These are phyloP conservation scores for Juglanconis oblonga DNA, from an alignment of 2,329 filamentous ascomycete species.

Conservation along the genomic window DNA sequence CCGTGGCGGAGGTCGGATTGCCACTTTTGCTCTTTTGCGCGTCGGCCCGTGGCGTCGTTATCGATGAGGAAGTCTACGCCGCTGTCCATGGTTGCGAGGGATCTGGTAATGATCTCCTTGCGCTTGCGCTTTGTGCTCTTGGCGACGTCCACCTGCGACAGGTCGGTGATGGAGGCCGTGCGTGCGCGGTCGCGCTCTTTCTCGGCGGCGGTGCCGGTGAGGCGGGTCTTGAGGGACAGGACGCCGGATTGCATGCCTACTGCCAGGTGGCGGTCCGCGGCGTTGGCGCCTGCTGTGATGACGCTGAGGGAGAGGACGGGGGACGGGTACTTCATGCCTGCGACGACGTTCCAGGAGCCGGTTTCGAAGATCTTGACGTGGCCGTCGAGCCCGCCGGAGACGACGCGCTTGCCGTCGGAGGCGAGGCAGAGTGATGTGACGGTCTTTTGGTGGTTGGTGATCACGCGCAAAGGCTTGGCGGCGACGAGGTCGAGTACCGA, in stretches of 20 bases:
- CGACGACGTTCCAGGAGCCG: conserved; percentile 92
- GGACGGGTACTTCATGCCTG: conserved; percentile 87
- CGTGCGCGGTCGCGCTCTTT: conserved; percentile 74
- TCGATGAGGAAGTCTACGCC: conserved; percentile 87
- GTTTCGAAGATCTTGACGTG: conserved; percentile 98
- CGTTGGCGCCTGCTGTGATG: conserved; percentile 62
- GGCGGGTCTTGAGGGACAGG: conserved; percentile 85
- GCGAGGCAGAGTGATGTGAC: conserved; percentile 84
- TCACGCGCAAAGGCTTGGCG: conserved; percentile 79
- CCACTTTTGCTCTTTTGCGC: conserved; percentile 67
- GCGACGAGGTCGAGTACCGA: conserved; percentile 91
- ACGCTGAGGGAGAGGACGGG: conserved; percentile 84
- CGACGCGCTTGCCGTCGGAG: conserved; percentile 73
- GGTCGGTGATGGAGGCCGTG: conserved; percentile 75
- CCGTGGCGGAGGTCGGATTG: conserved; percentile 77
- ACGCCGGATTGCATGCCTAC: conserved; percentile 94
- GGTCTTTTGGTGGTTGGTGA: conserved; percentile 96
- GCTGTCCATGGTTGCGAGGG: conserved; percentile 80
- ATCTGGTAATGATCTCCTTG: conserved; percentile 40
- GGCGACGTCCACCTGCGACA: conserved; percentile 73
- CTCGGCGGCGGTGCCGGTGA: conserved; percentile 77
- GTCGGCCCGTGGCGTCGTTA: conserved; percentile 53
- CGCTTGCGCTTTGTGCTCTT: conserved; percentile 65
- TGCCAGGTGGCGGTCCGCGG: conserved; percentile 86
- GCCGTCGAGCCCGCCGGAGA: conserved; percentile 88